A percentile compares a stretch with the other conserved stretches of the same genome.
Conservation (phyloP, 208 protist genomes). For the Blechomonas ayalai region DNA sequence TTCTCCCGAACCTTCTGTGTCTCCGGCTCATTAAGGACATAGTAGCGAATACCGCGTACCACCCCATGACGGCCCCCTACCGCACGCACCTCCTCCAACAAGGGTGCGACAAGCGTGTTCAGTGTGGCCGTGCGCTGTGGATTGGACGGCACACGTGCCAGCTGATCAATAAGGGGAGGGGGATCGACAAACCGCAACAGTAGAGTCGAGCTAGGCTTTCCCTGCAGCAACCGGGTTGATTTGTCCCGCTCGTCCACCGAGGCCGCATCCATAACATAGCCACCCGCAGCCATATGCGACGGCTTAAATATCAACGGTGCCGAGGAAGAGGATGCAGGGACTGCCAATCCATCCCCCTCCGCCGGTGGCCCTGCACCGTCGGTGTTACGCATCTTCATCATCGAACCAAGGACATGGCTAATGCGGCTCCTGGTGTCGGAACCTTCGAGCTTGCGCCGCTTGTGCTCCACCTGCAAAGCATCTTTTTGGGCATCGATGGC, state of each 20-base stretch:
- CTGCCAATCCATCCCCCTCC: background rate
- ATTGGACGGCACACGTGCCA: background rate
- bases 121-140: background rate
- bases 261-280: slow-evolving; percentile 43
- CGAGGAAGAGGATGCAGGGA: background rate
- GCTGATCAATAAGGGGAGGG: slow-evolving; percentile 7
- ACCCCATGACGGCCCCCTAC: slow-evolving; percentile 46
- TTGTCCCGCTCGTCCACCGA: background rate
- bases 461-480: slow-evolving; percentile 48
- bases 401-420: slow-evolving; percentile 41
- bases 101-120: background rate
- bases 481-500: slow-evolving; percentile 66
- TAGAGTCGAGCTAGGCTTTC: slow-evolving; percentile 76
- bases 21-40: slow-evolving; percentile 14
- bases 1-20: slow-evolving; percentile 4
- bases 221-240: slow-evolving; percentile 8
- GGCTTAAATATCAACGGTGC: slow-evolving; percentile 59
- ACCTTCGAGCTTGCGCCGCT: slow-evolving; percentile 41
- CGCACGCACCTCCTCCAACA: slow-evolving; percentile 26
- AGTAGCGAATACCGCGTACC: slow-evolving; percentile 38
- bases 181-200: slow-evolving; percentile 40
- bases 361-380: slow-evolving; percentile 4
- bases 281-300: slow-evolving; percentile 53
- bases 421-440: slow-evolving; percentile 55
- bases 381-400: slow-evolving; percentile 12